Conservation (phyloP, 768 basidiomycete genomes). For the Leucocoprinus birnbaumii region DNA sequence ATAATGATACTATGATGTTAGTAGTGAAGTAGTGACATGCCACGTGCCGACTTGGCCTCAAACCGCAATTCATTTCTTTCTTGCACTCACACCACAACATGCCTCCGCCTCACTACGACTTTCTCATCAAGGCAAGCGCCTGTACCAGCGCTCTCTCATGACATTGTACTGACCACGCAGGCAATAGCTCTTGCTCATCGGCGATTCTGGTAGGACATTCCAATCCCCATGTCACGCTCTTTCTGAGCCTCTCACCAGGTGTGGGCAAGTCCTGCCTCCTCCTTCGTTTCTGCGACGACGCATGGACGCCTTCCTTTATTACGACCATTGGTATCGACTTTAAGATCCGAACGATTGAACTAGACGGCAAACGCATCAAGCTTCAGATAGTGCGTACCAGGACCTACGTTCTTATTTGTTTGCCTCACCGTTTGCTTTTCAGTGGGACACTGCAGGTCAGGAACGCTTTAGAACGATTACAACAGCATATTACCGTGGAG, state of each 20-base stretch:
- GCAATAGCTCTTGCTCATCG: constrained; percentile 84
- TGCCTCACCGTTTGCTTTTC: background rate
- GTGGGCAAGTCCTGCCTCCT: constrained; percentile 97
- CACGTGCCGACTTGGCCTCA: constrained; percentile 6
- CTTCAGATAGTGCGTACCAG: constrained; percentile 84
- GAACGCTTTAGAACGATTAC: constrained; percentile 99
- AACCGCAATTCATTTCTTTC: background rate
- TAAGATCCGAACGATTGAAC: constrained; percentile 98
- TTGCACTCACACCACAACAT: constrained; percentile 32
- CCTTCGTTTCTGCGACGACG: constrained; percentile 97
- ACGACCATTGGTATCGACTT: constrained; percentile 99
- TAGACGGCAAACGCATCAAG: constrained; percentile 97
- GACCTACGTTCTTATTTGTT: background rate
- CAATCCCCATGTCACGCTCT: constrained; percentile 1
- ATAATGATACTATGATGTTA: background rate
- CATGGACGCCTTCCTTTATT: constrained; percentile 99
- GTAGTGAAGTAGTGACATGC: constrained; percentile 3
- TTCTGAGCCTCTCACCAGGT: constrained; percentile 40
- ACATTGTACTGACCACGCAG: constrained; percentile 11
- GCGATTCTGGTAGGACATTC: constrained; percentile 76
- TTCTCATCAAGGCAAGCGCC: constrained; percentile 79
- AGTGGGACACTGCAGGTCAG: constrained; percentile 99
- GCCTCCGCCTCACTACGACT: constrained; percentile 96
- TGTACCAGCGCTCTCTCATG: background rate
- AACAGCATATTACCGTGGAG: constrained; percentile 98